Evolutionary conservation across 192 early-diverging fungal genomes (phyloP).

Genomic region (Umbelopsis sp.): DNA sequence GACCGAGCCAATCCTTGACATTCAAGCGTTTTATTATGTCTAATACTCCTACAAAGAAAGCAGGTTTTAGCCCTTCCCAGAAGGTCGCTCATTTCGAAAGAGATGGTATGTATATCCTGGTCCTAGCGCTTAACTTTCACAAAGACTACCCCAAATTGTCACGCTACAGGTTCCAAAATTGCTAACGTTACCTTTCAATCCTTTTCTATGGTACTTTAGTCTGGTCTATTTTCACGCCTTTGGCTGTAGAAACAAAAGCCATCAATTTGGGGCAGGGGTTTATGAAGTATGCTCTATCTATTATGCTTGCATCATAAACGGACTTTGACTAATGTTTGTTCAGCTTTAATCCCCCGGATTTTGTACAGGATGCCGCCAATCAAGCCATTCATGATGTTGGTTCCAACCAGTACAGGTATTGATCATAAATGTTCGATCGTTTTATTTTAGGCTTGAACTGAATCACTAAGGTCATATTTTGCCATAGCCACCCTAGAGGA

Average conservation of each 20-base stretch:
- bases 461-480: neutral
- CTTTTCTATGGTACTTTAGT: constrained; percentile 39
- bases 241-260: constrained; percentile 78
- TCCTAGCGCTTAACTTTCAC: no score
- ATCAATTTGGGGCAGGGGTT: constrained; percentile 93
- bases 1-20: neutral
- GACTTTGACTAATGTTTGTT: neutral
- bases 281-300: constrained; percentile 57
- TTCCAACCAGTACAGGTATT: constrained; percentile 86
- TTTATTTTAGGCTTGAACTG: constrained; percentile 27
- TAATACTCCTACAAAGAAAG: neutral
- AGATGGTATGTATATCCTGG: constrained; percentile 47
- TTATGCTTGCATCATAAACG: neutral
- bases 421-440: constrained; percentile 42
- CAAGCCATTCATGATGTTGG: constrained; percentile 63
- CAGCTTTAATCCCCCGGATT: constrained; percentile 85
- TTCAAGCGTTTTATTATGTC: neutral
- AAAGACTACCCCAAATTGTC: no score
- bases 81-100: constrained; percentile 55
- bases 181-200: neutral
- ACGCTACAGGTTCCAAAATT: neutral
- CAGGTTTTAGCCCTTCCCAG: constrained; percentile 31
- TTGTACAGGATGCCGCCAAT: constrained; percentile 79
- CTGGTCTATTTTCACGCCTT: constrained; percentile 87
- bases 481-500: constrained; percentile 60